Base-by-base conservation (phyloP, 2,329 filamentous ascomycete genomes). In the Rutstroemia sp. region DNA sequence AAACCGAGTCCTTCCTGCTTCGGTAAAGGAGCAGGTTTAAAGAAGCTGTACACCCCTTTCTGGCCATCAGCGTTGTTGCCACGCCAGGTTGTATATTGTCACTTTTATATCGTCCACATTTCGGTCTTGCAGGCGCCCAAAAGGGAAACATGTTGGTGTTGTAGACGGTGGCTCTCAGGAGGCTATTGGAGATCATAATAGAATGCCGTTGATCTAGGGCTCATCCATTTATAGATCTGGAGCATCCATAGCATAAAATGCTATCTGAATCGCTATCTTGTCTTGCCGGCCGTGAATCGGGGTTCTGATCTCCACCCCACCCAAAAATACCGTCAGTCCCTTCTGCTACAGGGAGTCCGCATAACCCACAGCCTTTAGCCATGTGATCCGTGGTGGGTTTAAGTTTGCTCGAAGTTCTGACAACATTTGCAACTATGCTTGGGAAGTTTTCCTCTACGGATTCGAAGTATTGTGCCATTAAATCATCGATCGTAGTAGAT, bases 371-470 rank as follows among this genome's bases (percentile, higher is more conserved):
- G 23, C 63, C 63, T 14, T 67, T 68, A 46, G 62, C 68, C 19
- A 65, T 66, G 7, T 69, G 70, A 1, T 60, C 62, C 48, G 64
- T 64, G 21, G 74, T 69, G 25, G 81, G 73, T 47, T 84, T 76
- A 42, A 97, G 77, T 72, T 95, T 96, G 52, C 84, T 86, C n/a
- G 88, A 86, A 37, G 92, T 99, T 60, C 90, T 83, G 5, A 96
- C 92, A 9, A 99, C 94, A 69, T 99, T 99, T 34, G 92, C 87
- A 63, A 99, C 92, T 56, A 97, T 90, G 55, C 88, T 90, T 3
- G 92, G 89, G 67, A 95, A 96, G 58, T 87, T 87, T 62, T 83
- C 82, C 69, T 96, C 92, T 16, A 96, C 90, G 42, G 84, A 86
- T 62, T 83, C 82, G 67, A 99, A 96, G 71, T 96, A 99, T 57